phyloP scores from a whole-genome alignment of 305 asterid genomes.

The Fraxinus baroniana region DNA sequence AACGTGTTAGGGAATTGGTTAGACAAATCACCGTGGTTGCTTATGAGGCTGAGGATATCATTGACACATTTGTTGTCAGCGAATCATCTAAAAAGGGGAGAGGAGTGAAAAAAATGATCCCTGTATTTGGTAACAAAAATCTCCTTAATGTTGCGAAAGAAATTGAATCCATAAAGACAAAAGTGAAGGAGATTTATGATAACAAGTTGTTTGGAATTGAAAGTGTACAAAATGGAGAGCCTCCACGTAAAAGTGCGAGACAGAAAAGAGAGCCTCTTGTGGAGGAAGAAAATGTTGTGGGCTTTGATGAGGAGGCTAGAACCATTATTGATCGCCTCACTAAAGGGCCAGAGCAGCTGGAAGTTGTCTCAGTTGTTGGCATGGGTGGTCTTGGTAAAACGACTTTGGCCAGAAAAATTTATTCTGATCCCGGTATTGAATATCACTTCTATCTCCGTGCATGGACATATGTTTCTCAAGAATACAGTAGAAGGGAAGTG shows the following conservation, averaged over 20 bases:
- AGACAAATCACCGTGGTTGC: conserved; percentile 45
- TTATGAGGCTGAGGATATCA: conserved; percentile 50
- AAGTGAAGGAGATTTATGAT: conserved; percentile 44
- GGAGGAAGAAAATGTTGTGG: conserved; percentile 52
- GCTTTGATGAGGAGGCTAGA: conserved; percentile 36
- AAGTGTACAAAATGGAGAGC: conserved; percentile 29
- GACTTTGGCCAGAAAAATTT: conserved; percentile 30
- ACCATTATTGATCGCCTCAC: conserved; percentile 22
- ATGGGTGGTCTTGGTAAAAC: conserved; percentile 39
- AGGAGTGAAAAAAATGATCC: conserved; percentile 17
- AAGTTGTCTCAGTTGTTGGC: conserved; percentile 30
- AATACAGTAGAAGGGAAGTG: conserved; percentile 27
- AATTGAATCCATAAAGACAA: conserved; percentile 29
- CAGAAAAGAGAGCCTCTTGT: conserved; percentile 32
- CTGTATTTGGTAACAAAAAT: conserved; percentile 24
- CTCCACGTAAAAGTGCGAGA: conserved; percentile 14
- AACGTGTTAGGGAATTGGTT: conserved; percentile 37
- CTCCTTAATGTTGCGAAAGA: conserved; percentile 35
- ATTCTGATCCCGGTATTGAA: conserved; percentile 11
- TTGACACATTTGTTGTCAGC: conserved; percentile 40
- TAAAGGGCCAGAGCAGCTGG: conserved; percentile 19
- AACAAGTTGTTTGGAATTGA: conserved; percentile 47
- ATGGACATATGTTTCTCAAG: conserved; percentile 35
- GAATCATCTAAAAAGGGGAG: conserved; percentile 38
- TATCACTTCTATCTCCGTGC: conserved; percentile 33